Evolutionary conservation across 495 filamentous ascomycete species (phyloP), one percentile per base, ranked within the genome.

Genomic region (Talaromyces wortmannii): DNA sequence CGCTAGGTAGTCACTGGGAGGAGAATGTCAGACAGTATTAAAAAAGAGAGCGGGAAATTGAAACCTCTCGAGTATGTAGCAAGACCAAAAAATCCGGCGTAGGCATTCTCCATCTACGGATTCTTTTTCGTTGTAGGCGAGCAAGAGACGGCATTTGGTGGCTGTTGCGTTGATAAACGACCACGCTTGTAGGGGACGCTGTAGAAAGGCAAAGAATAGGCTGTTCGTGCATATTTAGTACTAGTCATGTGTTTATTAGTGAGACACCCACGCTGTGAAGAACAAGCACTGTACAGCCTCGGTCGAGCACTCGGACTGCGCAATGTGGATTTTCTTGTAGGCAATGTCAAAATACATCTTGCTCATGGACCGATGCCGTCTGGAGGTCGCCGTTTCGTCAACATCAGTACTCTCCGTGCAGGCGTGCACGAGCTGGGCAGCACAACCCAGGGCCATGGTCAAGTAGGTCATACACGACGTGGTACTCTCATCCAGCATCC

Each of bases 1-100:
- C 30, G 57, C 59, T 16, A 65, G 45, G 55, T 59, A 66, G 48
- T 62, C 58, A 44, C 61, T 63, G n/a, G 13, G 31, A 52, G 7
- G 2, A 6, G 36, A 30, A 52, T 4, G 15, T 36, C 7, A 42
- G 6, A 6, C 12, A 7, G 10, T 17, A 43, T 23, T 12, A 17
- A 15, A 15, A 7, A 31, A 48, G 4, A 49, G 31, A 8, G 16
- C 16, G 12, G 18, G 7, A 7, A 31, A 48, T 2, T 33, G 31
- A 8, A n/a, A 61, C 61, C 68, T 72, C 50, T 78, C 75, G 7
- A 78, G 65, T 15, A 78, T 71, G 57, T 74, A 78, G 51, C 72
- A 75, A 0, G 73, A 72, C 73, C 75, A 78, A 52, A 78, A 78
- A 18, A 78, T 76, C 6, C 74, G 63, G 6, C 67, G 63, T 18